Percentiles rank a stretch among this genome's conserved stretches.
phyloP scores from a whole-genome alignment of 1,284 basidiomycete genomes.

The Ceratobasidium sp. region DNA sequence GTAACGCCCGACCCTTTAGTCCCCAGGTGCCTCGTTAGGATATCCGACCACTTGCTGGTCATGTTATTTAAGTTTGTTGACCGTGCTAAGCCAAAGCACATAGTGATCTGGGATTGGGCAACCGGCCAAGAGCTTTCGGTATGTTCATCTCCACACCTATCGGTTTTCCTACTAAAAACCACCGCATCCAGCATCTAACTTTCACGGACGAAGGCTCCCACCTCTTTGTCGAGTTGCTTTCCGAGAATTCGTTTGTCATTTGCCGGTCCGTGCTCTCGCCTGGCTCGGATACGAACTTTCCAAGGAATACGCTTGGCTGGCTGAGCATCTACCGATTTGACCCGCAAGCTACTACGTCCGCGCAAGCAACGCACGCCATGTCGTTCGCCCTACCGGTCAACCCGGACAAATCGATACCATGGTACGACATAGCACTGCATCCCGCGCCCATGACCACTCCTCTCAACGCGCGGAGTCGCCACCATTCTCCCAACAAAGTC shows the following conservation, averaged over 20 bases:
- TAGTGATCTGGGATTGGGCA: slow-evolving; percentile 30
- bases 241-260: slow-evolving; percentile 11
- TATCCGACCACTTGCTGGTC: slow-evolving; percentile 1
- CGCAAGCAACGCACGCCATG: neutral
- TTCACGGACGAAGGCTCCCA: neutral
- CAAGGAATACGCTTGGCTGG: neutral
- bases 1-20: neutral
- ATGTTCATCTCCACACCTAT: neutral
- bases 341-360: neutral
- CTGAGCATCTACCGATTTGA: slow-evolving; percentile 8
- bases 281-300: neutral
- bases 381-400: neutral
- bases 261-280: neutral
- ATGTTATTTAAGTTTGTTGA: neutral
- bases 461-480: neutral
- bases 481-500: neutral
- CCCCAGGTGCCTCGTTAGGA: neutral
- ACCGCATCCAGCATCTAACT: neutral
- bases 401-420: neutral
- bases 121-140: too few species aligned
- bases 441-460: neutral
- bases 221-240: slow-evolving; percentile 1
- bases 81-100: neutral
- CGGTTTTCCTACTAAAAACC: neutral
- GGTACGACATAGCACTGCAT: neutral